Evolutionary conservation across 2,329 filamentous ascomycete species (phyloP).

Genomic region (Neopestalotiopsis clavispora): DNA sequence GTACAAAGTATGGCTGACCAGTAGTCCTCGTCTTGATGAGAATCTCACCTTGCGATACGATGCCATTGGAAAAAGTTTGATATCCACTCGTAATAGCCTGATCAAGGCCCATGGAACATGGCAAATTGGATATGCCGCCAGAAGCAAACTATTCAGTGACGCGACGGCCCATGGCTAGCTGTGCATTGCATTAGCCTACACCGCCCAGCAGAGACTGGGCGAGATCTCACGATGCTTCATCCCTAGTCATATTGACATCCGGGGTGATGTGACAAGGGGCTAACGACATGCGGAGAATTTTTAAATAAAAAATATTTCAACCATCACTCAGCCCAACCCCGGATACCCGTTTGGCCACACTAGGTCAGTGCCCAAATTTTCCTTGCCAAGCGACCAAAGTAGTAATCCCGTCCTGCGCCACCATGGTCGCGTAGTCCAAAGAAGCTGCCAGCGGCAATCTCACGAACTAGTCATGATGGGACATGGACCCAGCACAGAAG

Average conservation of each 20-base stretch:
- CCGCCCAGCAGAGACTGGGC: background rate
- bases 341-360: background rate
- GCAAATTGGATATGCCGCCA: background rate
- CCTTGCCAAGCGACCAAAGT: background rate
- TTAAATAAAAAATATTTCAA: background rate
- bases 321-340: background rate
- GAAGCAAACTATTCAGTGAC: constrained; percentile 5
- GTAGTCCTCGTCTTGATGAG: background rate
- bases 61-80: background rate
- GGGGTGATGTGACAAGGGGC: background rate
- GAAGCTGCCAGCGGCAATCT: background rate
- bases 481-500: background rate
- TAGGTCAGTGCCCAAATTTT: background rate
- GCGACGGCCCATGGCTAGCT: background rate
- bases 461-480: background rate
- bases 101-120: background rate
- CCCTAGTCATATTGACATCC: background rate
- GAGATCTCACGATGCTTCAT: constrained; percentile 2
- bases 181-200: background rate
- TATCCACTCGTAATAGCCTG: background rate
- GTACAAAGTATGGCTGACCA: background rate
- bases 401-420: background rate
- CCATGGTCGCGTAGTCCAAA: background rate
- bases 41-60: background rate
- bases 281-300: background rate